Percentiles rank a stretch among this genome's conserved stretches.
phyloP scores from a whole-genome alignment of 345 rosid species.

The Eucalyptus tenuipes region DNA sequence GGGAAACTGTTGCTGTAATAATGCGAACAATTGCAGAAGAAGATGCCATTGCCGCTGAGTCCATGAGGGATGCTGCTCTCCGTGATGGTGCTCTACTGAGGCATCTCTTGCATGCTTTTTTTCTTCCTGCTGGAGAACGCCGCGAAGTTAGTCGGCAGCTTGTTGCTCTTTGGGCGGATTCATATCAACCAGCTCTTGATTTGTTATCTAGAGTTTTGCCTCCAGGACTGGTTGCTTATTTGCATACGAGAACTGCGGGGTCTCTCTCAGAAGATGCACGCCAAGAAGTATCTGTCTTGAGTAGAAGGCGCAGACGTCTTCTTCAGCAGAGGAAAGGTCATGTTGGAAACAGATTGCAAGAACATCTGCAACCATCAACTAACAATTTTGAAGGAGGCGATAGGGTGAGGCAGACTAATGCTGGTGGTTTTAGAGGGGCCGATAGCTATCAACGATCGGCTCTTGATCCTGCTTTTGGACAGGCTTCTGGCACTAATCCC shows the following conservation, averaged over 20 bases:
- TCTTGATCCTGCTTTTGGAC: constrained; percentile 35
- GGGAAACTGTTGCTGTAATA: constrained; percentile 92
- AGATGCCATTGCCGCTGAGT: constrained; percentile 99
- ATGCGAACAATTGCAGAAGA: constrained; percentile 99
- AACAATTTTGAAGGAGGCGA: constrained; percentile 46
- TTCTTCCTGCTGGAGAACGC: constrained; percentile 83
- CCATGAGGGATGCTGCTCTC: constrained; percentile 98
- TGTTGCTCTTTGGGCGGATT: constrained; percentile 99
- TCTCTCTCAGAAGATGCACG: constrained; percentile 34
- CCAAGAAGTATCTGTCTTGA: constrained; percentile 56
- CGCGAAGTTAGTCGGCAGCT: constrained; percentile 97
- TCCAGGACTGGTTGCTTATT: constrained; percentile 98
- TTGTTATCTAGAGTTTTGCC: constrained; percentile 88
- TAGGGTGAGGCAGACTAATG: constrained; percentile 28
- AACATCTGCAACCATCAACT: constrained; percentile 32
- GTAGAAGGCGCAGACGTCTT: constrained; percentile 72
- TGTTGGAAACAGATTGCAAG: constrained; percentile 55
- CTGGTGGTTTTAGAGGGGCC: constrained; percentile 27
- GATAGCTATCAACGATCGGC: constrained; percentile 37
- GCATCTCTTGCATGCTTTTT: constrained; percentile 90
- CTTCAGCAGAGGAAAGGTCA: constrained; percentile 91
- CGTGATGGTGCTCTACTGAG: constrained; percentile 98
- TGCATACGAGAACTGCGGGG: constrained; percentile 81
- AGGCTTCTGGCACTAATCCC: constrained; percentile 14
- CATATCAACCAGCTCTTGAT: constrained; percentile 93